Evolutionary conservation across 441 rosid species (phyloP).

Genomic region (Adansonia rubrostipa): DNA sequence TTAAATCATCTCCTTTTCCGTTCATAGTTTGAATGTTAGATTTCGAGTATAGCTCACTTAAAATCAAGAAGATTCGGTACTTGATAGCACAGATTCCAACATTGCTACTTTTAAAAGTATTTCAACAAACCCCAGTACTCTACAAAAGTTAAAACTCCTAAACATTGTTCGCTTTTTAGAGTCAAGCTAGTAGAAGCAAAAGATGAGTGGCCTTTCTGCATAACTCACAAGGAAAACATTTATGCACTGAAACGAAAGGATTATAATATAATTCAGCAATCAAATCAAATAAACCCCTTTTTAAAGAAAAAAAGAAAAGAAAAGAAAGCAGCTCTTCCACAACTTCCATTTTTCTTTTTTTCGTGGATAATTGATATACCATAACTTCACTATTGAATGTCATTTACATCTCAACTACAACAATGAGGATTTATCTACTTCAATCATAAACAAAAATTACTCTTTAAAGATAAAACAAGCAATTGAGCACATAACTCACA

Average conservation of each 20-base stretch:
- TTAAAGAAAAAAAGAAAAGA: not conserved
- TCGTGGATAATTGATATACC: not conserved
- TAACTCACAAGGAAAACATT: not conserved
- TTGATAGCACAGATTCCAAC: not conserved
- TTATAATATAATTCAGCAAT: not conserved
- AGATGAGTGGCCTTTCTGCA: not conserved
- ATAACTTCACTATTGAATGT: not conserved
- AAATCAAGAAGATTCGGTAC: not conserved
- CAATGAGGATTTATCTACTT: not conserved
- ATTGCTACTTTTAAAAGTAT: not conserved
- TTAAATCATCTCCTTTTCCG: not conserved
- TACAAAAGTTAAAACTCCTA: constrained; percentile 9
- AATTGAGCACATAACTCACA: not conserved
- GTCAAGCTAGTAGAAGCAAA: not conserved
- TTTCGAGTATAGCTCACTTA: not conserved
- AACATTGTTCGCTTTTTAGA: not conserved
- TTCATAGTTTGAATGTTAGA: not conserved
- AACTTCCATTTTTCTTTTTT: no score
- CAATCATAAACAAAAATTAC: not conserved
- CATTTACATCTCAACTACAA: not conserved
- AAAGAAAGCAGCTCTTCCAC: not conserved
- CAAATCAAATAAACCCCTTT: not conserved
- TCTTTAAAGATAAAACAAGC: not conserved
- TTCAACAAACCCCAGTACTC: not conserved
- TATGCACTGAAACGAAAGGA: constrained; percentile 1